Percentiles rank a stretch among this genome's conserved stretches.
Evolutionary conservation across 352 stramenopile species (phyloP).

Genomic region (Pythium coloratum): DNA sequence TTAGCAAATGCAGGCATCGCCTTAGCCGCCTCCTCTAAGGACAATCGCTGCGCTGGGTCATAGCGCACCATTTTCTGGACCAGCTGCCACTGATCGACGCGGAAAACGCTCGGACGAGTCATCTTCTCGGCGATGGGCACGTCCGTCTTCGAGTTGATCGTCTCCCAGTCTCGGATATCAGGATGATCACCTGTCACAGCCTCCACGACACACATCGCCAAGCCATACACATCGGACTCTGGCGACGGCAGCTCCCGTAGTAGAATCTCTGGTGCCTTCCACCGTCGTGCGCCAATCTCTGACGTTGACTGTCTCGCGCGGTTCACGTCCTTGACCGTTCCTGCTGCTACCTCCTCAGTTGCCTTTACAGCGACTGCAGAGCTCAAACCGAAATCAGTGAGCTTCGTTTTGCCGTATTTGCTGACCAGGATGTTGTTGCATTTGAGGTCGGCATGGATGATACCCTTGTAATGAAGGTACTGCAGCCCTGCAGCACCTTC

Average conservation of each 20-base stretch:
- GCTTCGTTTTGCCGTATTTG: slow-evolving; percentile 18
- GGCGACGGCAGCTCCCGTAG: slow-evolving; percentile 6
- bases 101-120: neutral
- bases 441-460: slow-evolving; percentile 32
- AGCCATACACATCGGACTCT: slow-evolving; percentile 31
- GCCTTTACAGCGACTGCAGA: neutral
- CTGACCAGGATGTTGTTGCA: slow-evolving; percentile 33
- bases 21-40: slow-evolving; percentile 44
- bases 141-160: neutral
- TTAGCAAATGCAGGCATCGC: slow-evolving; percentile 15
- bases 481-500: slow-evolving; percentile 47
- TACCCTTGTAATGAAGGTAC: slow-evolving; percentile 59
- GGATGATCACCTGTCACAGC: slow-evolving; percentile 19
- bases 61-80: slow-evolving; percentile 47
- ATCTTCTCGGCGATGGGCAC: neutral
- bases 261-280: slow-evolving; percentile 30
- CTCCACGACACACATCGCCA: slow-evolving; percentile 36
- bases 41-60: slow-evolving; percentile 42
- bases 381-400: slow-evolving; percentile 24
- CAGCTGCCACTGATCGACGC: slow-evolving; percentile 5
- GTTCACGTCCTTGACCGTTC: no score
- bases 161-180: no score
- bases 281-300: slow-evolving; percentile 5
- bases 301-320: no score
- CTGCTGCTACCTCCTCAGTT: no score